Base-by-base conservation (phyloP, 139 green algal species). In the Deuterostichococcus epilithicus region DNA sequence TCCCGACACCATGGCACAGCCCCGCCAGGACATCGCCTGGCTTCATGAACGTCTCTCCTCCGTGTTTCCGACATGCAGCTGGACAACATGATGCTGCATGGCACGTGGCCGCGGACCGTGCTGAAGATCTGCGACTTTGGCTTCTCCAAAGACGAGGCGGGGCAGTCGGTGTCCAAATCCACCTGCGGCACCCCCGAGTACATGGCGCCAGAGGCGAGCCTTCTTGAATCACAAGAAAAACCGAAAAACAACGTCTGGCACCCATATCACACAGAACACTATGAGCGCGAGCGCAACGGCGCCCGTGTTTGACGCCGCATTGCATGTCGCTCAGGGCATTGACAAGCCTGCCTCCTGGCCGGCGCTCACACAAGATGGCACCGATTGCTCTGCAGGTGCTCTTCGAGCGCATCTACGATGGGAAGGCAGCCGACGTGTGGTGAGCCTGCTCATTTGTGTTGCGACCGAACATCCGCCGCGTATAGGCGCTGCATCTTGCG, bases 41-140 rank as follows among this genome's bases (percentile, higher is more conserved):
- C 42, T 13, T 52, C 42, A 52, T n/a, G n/a, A 20, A 63, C 52
- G 3, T 63, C 52, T 63, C 20, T n/a, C 10, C 20, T 28, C 28
- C 52, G 10, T 63, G 42, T 13, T n/a, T n/a, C n/a, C n/a, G 93
- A 97, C 84, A 95, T 98, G 73, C 97, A 98, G 88, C 88, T 99
- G 60, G 95, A 99, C 81, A 99, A 99, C 84, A 97, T 92, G 39
- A 88, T 99, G 71, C 86, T 99, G 77, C 90, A 97, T 72, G 85
- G 87, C 72, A 89, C 32, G 22, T 91, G 77, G 74, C 85, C 86
- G 33, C 82, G 75, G 65, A 91, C 93, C 3, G 80, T 94, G 69
- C 84, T 99, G 25, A 99, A 99, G 82, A 95, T 98, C 66, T 97
- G 93, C 76, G 94, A 98, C 77, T 98, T 98, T 83, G 94, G 94